Evolutionary conservation across 2,329 filamentous ascomycete species (phyloP), one percentile per base, ranked within the genome.

Genomic region (Pezicula radicicola): DNA sequence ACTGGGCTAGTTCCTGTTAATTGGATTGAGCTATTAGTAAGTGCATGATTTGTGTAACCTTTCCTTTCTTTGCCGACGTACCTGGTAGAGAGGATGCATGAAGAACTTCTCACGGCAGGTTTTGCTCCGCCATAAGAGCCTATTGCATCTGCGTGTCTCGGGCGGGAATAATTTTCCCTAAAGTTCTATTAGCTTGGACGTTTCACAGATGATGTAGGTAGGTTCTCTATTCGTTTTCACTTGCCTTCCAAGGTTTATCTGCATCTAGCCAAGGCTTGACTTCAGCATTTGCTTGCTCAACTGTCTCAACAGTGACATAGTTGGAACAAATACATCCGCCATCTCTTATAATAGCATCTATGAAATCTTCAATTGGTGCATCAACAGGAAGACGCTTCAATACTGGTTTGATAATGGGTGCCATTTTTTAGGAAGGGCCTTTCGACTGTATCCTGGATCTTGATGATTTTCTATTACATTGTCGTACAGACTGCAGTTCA

Each of bases 91-190:
- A 15, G 55, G 56, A 35, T 66, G 51, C 51, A 56, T 56, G 41
- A 56, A 56, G 25, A 54, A 54, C 21, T 52, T 48, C 43, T 54
- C 54, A 16, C 50, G 37, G 35, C 58, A 47, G 51, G 57, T 44
- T 55, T 55, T 21, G 37, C 51, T 50, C 52, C 51, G 27, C 52
- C 52, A 52, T 57, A 65, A 12, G 44, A 60, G 27, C 50, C 63
- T 41, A 51, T 62, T 45, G 50, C 61, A 54, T 4, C 64, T 54
- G 39, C 64, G 55, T 3, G 64, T 66, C 25, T 57, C 55, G 6
- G 52, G 55, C 35, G 55, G 55, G 35, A 57, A 57, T 7, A 57
- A 43, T 41, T 57, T 55, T 1, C 54, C 54, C 51, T 53, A 12
- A 10, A 16, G 27, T 25, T 5, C 19, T 10, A n/a, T 50, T n/a